These are phyloP conservation scores for Carex parvula DNA, from an alignment of 176 grass and related monocot species.

Conservation along the genomic window DNA sequence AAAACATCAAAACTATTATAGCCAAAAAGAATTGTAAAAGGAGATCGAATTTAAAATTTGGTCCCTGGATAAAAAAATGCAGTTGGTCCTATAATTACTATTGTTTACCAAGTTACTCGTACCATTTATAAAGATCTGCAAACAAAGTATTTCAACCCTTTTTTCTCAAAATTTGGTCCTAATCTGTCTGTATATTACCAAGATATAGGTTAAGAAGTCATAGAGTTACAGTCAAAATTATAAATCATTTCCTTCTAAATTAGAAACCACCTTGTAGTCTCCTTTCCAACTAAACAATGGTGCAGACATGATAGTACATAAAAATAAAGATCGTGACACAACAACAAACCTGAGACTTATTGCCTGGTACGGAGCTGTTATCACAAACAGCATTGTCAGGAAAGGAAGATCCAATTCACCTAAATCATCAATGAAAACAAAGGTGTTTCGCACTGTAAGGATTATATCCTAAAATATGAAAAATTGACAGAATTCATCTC, in stretches of 20 bases:
- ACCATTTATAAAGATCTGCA: background rate
- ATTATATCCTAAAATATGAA: background rate
- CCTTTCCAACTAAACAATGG: background rate
- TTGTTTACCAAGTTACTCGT: background rate
- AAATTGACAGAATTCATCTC: background rate
- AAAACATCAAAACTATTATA: background rate
- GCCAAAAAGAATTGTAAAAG: background rate
- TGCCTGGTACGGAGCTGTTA: slow-evolving; percentile 58
- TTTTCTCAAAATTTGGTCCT: background rate
- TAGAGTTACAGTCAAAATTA: background rate
- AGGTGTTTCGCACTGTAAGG: background rate
- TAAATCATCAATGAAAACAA: slow-evolving; percentile 32
- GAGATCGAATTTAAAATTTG: background rate
- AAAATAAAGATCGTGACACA: background rate
- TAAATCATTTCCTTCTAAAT: background rate
- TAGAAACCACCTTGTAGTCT: background rate
- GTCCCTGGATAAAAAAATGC: background rate
- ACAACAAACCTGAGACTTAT: slow-evolving; percentile 58
- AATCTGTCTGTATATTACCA: background rate
- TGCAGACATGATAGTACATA: background rate
- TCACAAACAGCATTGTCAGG: slow-evolving; percentile 66
- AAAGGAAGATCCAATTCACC: slow-evolving; percentile 81
- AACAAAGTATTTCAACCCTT: background rate
- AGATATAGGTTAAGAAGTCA: background rate
- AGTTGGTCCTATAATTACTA: background rate